Conservation (phyloP, 2,329 filamentous ascomycete species). For the Penicillium sp. region DNA sequence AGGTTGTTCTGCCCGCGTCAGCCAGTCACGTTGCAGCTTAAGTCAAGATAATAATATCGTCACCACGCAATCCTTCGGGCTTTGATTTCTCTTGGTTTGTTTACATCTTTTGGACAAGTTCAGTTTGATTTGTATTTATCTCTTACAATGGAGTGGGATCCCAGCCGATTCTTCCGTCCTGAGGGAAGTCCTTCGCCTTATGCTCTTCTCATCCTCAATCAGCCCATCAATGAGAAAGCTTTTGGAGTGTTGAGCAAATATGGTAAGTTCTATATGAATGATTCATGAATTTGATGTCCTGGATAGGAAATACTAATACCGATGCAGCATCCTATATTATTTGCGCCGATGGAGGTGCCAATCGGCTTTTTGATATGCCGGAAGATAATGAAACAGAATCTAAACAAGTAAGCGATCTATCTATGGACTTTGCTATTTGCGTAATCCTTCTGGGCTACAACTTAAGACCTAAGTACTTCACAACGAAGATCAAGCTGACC, state of each 20-base stretch:
- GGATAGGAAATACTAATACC: background rate
- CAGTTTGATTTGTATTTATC: background rate
- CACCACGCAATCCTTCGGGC: background rate
- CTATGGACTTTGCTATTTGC: background rate
- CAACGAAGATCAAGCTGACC: slow-evolving; percentile 5
- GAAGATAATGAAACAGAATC: slow-evolving; percentile 30
- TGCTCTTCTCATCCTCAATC: slow-evolving; percentile 62
- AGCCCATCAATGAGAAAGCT: slow-evolving; percentile 54
- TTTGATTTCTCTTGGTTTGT: background rate
- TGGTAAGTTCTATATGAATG: slow-evolving; percentile 27
- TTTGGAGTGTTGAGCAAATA: slow-evolving; percentile 39
- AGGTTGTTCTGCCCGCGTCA: slow-evolving; percentile 15
- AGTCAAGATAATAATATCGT: slow-evolving; percentile 13
- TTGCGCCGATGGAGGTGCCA: slow-evolving; percentile 90
- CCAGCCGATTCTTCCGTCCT: slow-evolving; percentile 42
- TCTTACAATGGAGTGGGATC: slow-evolving; percentile 41
- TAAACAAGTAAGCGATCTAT: slow-evolving; percentile 33
- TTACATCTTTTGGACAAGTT: background rate
- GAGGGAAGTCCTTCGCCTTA: slow-evolving; percentile 26
- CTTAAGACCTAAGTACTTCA: background rate
- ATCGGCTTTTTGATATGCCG: slow-evolving; percentile 63
- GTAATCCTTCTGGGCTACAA: background rate
- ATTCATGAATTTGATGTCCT: background rate
- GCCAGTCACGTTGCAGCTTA: slow-evolving; percentile 28
- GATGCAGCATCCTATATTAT: slow-evolving; percentile 63